Evolutionary conservation across 192 early-diverging fungal species (phyloP).

Genomic region (Coemansia biformis): DNA sequence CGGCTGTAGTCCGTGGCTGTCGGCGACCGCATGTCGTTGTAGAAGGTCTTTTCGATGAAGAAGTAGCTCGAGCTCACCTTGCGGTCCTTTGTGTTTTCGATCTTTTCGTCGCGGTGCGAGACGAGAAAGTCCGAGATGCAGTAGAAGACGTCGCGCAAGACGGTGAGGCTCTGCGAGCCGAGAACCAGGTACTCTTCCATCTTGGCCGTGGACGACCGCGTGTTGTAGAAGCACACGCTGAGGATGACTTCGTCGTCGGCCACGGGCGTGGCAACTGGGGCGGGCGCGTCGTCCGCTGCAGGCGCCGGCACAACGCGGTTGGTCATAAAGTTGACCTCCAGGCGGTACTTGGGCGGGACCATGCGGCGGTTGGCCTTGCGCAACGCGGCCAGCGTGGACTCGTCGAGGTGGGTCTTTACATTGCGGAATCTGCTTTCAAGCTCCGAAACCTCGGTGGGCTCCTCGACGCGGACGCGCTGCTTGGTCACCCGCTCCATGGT

Average conservation of each 20-base stretch:
- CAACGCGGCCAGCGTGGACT: conserved; percentile 45
- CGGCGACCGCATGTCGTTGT: conserved; percentile 60
- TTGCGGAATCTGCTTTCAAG: conserved; percentile 44
- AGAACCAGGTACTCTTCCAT: conserved; percentile 64
- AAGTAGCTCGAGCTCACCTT: conserved; percentile 66
- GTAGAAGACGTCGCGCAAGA: conserved; percentile 64
- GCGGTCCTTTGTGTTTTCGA: conserved; percentile 48
- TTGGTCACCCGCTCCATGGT: conserved; percentile 20
- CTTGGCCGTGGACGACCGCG: conserved; percentile 47
- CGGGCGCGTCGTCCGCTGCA: conserved; percentile 3
- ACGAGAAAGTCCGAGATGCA: conserved; percentile 63
- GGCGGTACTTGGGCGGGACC: conserved; percentile 44
- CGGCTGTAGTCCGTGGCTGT: conserved; percentile 64
- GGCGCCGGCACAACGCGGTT: conserved; percentile 34
- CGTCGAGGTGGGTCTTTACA: conserved; percentile 38
- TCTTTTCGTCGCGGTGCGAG: conserved; percentile 34
- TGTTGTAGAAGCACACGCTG: conserved; percentile 61
- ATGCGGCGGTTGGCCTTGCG: conserved; percentile 49
- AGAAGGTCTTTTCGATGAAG: conserved; percentile 72
- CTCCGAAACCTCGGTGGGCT: conserved; percentile 47
- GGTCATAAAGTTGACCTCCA: conserved; percentile 53
- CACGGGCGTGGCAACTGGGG: conserved; percentile 14
- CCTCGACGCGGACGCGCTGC: conserved; percentile 30
- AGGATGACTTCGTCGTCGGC: conserved; percentile 55
- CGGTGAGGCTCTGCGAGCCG: conserved; percentile 63